phyloP scores from a whole-genome alignment of 73 alveolate species.

The Paramecium bursaria region DNA sequence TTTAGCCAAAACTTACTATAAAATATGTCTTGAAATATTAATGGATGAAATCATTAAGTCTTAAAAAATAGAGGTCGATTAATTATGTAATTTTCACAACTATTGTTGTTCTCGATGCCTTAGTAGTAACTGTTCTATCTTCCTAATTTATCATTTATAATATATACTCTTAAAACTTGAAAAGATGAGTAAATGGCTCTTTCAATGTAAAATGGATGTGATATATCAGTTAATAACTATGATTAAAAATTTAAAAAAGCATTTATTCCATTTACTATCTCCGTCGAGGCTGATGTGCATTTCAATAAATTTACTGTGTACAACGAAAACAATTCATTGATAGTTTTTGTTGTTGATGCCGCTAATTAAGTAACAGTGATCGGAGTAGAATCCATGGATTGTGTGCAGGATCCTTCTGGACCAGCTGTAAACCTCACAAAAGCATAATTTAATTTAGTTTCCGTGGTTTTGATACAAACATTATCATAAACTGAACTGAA shows the following conservation, averaged over 20 bases:
- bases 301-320: constrained; percentile 17
- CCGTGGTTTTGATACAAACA: constrained; percentile 36
- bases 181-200: constrained; percentile 5
- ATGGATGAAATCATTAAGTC: constrained; percentile 15
- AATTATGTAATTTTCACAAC: background rate
- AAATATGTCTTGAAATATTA: constrained; percentile 8
- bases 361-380: background rate
- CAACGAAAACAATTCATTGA: background rate
- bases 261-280: background rate
- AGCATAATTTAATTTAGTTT: constrained; percentile 29
- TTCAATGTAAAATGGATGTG: constrained; percentile 46
- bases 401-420: background rate
- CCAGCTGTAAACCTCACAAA: background rate
- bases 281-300: background rate
- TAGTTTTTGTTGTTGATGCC: background rate
- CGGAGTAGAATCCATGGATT: constrained; percentile 8
- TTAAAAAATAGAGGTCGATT: background rate
- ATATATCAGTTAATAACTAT: background rate
- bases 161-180: background rate
- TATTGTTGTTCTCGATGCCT: background rate
- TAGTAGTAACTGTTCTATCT: background rate
- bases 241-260: background rate
- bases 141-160: background rate
- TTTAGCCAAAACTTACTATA: constrained; percentile 32
- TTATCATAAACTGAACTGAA: constrained; percentile 40